Conservation (phyloP, 352 stramenopile species). For the Thraustochytrium striatum region DNA sequence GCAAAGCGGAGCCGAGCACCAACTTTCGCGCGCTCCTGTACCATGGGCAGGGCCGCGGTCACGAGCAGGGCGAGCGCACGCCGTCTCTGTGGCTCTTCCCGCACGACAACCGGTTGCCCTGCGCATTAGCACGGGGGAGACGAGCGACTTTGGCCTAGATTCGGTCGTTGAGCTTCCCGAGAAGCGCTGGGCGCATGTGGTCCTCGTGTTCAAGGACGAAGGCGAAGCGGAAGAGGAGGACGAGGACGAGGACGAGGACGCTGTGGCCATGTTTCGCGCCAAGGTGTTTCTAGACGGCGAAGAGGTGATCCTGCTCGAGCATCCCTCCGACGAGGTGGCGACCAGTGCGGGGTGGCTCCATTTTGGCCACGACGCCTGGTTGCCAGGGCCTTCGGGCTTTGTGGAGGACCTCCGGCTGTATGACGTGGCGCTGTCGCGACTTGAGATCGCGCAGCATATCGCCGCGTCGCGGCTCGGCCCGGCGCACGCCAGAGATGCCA, state of each 20-base stretch:
- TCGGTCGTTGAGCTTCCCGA: slow-evolving; percentile 53
- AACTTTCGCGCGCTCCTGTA: slow-evolving; percentile 70
- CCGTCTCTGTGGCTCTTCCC: slow-evolving; percentile 74
- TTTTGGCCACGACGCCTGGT: slow-evolving; percentile 67
- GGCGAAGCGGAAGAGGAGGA: too few species aligned
- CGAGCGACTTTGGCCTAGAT: slow-evolving; percentile 60
- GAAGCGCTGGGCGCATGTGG: slow-evolving; percentile 66
- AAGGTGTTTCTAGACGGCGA: neutral
- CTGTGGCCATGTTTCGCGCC: slow-evolving; percentile 51
- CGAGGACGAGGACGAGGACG: slow-evolving; percentile 65
- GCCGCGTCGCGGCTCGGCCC: neutral
- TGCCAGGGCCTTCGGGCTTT: slow-evolving; percentile 64
- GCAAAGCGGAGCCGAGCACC: slow-evolving; percentile 56
- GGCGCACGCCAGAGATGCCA: too few species aligned
- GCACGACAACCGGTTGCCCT: slow-evolving; percentile 63
- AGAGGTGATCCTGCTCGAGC: slow-evolving; percentile 6
- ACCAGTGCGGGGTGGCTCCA: slow-evolving; percentile 65
- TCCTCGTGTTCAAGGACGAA: slow-evolving; percentile 71
- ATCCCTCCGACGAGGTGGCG: slow-evolving; percentile 58
- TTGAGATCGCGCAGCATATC: slow-evolving; percentile 53
- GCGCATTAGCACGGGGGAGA: slow-evolving; percentile 63
- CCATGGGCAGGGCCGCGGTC: slow-evolving; percentile 63
- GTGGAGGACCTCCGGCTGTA: slow-evolving; percentile 64
- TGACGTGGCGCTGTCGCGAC: neutral
- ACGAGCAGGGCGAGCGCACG: slow-evolving; percentile 62